Conservation (phyloP, 2,329 filamentous ascomycete genomes). For the Aureobasidium subglaciale region DNA sequence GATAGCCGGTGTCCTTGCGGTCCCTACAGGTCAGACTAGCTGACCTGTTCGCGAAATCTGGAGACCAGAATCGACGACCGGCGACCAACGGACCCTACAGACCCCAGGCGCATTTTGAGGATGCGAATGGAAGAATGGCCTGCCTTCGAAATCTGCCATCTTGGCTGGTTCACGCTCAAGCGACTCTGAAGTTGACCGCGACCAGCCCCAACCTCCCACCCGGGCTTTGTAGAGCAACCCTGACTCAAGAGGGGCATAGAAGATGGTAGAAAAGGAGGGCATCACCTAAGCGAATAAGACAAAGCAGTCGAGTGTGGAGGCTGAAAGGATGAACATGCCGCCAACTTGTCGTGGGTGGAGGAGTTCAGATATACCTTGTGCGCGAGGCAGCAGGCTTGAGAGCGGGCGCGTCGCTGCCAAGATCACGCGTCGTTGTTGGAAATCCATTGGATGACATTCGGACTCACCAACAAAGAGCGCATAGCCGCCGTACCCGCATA, state of each 20-base stretch:
- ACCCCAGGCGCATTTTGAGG: not conserved
- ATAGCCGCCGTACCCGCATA: not conserved
- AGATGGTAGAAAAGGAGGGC: not conserved
- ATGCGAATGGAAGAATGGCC: not conserved
- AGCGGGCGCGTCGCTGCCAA: not conserved
- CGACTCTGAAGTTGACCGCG: not conserved
- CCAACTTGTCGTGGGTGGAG: not conserved
- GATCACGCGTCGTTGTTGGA: not conserved
- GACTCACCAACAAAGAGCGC: not conserved
- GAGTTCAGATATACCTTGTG: not conserved
- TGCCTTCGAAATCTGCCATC: not conserved
- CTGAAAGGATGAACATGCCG: not conserved
- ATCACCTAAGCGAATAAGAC: not conserved
- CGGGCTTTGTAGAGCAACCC: not conserved
- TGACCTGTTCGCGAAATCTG: not conserved
- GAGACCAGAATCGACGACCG: not conserved
- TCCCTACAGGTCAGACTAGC: not conserved
- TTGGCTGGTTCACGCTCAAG: not conserved
- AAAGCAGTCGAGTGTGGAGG: not conserved
- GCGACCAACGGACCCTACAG: not conserved
- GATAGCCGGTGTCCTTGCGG: not conserved
- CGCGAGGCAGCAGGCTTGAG: not conserved
- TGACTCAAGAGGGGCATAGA: too few species aligned
- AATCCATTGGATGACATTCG: not conserved
- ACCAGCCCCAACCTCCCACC: constrained; percentile 1